Evolutionary conservation across 371 early-diverging fungal species (phyloP), one percentile per base, ranked within the genome.

Genomic region (Mucor mucedo): DNA sequence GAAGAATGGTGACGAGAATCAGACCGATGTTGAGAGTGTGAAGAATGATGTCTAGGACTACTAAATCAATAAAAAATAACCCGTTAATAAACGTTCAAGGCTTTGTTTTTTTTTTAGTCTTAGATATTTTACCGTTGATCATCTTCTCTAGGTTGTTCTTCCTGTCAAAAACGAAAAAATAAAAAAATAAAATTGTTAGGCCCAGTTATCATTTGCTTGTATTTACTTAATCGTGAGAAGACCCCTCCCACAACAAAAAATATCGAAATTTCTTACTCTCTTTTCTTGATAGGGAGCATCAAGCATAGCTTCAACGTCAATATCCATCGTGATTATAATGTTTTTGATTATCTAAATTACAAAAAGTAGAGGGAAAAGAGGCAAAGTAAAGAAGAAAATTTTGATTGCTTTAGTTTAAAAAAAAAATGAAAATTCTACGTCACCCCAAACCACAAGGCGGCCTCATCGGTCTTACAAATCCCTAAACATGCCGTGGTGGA

Each of bases 241-340:
- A 21, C 21, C 35, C 35, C 44, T 4, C 44, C 4, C 13, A 29
- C 3, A 49, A 49, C 7, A 50, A 9, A 50, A 9, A 3, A 13
- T 21, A 30, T 3, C 28, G 30, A 29, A 13, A 29, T 13, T 28
- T 9, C 47, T 64, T 72, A 73, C 77, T 60, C 63, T 66, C 60
- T 85, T 87, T 75, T 88, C 85, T 71, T 87, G 89, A 78, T 89
- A 94, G 28, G 93, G 93, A 49, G 94, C 93, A 66, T 93, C 94
- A 70, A 94, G 84, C 83, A 94, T 85, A 65, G 89, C 92, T 76
- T 93, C 95, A 55, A 94, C 85, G 65, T 93, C 89, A 58, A 78
- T 64, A 55, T 82, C 82, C 85, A 77, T 59, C 30, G 50, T 50
- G 10, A 50, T 29, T 28, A 13, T 11, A 4, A 30, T 1, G 5